Conservation (phyloP, 2,329 filamentous ascomycete genomes). For the Xylaria arbuscula region DNA sequence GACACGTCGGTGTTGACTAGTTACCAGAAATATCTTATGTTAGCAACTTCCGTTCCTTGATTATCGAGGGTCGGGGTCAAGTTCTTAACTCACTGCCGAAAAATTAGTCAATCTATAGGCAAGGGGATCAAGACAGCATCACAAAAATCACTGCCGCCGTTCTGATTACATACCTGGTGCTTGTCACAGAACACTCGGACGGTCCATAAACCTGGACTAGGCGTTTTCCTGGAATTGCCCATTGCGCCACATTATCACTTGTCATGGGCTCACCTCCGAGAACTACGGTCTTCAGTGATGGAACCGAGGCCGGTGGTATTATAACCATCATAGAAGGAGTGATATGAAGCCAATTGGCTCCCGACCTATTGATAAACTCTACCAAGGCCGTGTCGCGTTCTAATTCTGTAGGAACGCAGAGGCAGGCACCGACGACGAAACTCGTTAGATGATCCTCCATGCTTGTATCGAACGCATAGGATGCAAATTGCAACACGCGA, state of each 20-base stretch:
- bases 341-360: conserved; percentile 23
- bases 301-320: conserved; percentile 15
- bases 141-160: neutral
- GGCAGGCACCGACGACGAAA: conserved; percentile 18
- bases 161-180: conserved; percentile 12
- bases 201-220: conserved; percentile 24
- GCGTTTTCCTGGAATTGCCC: conserved; percentile 18
- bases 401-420: conserved; percentile 26
- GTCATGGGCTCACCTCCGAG: conserved; percentile 25
- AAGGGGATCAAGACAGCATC: neutral
- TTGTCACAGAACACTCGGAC: conserved; percentile 24
- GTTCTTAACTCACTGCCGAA: neutral
- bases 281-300: conserved; percentile 16
- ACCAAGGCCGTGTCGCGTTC: conserved; percentile 22
- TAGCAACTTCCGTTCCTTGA: neutral
- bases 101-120: neutral
- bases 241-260: conserved; percentile 17
- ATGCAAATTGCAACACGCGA: conserved; percentile 27
- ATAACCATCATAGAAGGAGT: conserved; percentile 23
- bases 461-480: conserved; percentile 27
- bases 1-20: conserved; percentile 3
- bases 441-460: conserved; percentile 23
- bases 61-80: neutral
- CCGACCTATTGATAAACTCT: conserved; percentile 17
- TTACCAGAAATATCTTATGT: neutral